Evolutionary conservation across 2,329 filamentous ascomycete genomes (phyloP).

Genomic region (Chlorencoelia australis): DNA sequence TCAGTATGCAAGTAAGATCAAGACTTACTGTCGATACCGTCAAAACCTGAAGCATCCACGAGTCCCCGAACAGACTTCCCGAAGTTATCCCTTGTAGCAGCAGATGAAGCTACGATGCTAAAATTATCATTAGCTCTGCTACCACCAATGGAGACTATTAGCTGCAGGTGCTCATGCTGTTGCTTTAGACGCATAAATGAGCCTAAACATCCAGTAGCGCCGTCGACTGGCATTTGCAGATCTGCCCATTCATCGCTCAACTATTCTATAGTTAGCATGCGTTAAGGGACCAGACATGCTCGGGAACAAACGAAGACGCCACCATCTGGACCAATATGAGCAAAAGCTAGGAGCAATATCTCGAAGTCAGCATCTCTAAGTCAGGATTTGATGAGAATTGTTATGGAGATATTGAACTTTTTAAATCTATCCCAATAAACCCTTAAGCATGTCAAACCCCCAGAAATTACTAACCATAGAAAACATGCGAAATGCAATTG

Average conservation of each 20-base stretch:
- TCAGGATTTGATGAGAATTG: too few species aligned
- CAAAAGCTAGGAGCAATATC: too few species aligned
- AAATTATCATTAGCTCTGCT: slow-evolving; percentile 55
- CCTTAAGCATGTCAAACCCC: too few species aligned
- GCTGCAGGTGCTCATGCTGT: slow-evolving; percentile 58
- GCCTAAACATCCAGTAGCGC: slow-evolving; percentile 58
- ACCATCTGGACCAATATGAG: slow-evolving; percentile 61
- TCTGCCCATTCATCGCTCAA: slow-evolving; percentile 74
- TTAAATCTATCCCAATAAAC: too few species aligned
- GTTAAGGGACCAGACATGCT: background rate
- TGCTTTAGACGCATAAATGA: slow-evolving; percentile 65
- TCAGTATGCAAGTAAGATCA: background rate
- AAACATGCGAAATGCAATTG: slow-evolving; percentile 68
- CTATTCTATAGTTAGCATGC: slow-evolving; percentile 33
- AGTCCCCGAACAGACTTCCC: slow-evolving; percentile 55
- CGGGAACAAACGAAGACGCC: slow-evolving; percentile 56
- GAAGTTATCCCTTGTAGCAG: slow-evolving; percentile 56
- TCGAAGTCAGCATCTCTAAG: too few species aligned
- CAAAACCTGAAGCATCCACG: slow-evolving; percentile 60
- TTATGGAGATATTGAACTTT: too few species aligned
- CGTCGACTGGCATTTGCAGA: slow-evolving; percentile 60
- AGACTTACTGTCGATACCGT: slow-evolving; percentile 64
- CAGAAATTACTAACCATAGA: too few species aligned
- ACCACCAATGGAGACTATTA: slow-evolving; percentile 71
- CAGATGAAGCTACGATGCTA: slow-evolving; percentile 52